A percentile compares a stretch with the other conserved stretches of the same genome.
phyloP scores from a whole-genome alignment of 2,329 filamentous ascomycete species.

The Penicillium sp. region DNA sequence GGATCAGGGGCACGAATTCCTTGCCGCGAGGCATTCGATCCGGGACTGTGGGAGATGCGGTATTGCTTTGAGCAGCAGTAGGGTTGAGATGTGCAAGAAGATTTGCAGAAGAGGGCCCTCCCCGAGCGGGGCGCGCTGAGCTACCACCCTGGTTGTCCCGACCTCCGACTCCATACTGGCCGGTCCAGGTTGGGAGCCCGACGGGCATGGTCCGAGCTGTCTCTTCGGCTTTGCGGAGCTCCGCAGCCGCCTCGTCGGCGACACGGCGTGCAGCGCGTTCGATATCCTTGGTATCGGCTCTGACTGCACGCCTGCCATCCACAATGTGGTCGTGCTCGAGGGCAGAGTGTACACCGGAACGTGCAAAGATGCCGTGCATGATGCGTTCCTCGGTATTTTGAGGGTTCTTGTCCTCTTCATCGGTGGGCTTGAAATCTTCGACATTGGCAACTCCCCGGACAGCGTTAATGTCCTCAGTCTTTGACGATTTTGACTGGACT shows the following conservation, averaged over 20 bases:
- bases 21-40: conserved; percentile 45
- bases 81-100: conserved; percentile 40
- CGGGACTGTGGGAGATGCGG: conserved; percentile 39
- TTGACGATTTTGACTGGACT: neutral
- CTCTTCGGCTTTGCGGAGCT: conserved; percentile 68
- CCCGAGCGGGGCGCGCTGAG: conserved; percentile 32
- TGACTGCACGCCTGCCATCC: conserved; percentile 65
- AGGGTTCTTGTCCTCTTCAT: conserved; percentile 23
- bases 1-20: conserved; percentile 68
- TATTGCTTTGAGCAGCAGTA: conserved; percentile 9
- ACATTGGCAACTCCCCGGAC: conserved; percentile 60
- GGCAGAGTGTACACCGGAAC: conserved; percentile 80
- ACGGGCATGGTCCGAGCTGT: conserved; percentile 68
- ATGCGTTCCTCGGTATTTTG: conserved; percentile 64
- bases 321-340: conserved; percentile 92
- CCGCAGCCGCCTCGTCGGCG: conserved; percentile 70
- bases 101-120: conserved; percentile 39
- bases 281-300: conserved; percentile 72
- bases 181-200: conserved; percentile 91
- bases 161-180: conserved; percentile 72
- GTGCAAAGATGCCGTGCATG: conserved; percentile 83
- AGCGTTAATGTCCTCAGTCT: conserved; percentile 48
- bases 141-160: conserved; percentile 43
- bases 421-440: conserved; percentile 58
- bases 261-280: conserved; percentile 76